Percentiles rank a stretch among this genome's conserved stretches.
Evolutionary conservation across 495 filamentous ascomycete species (phyloP).

Genomic region (Penicillium canescens): DNA sequence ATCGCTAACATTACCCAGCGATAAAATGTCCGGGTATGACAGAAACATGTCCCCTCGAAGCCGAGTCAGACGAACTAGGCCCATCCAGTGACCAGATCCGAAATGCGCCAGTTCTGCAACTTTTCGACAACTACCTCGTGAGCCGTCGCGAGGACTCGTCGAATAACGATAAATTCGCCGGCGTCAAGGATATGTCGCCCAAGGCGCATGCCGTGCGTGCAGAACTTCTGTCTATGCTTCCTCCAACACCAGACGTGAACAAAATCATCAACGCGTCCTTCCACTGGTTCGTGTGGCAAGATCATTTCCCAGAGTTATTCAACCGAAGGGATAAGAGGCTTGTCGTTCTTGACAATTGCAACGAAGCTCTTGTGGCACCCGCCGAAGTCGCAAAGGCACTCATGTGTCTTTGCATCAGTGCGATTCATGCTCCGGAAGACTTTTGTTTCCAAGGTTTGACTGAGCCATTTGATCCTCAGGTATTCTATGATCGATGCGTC

Average conservation of each 20-base stretch:
- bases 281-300: conserved; percentile 32
- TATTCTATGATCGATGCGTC: conserved; percentile 33
- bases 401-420: conserved; percentile 34
- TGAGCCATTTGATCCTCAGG: conserved; percentile 23
- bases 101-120: conserved; percentile 40
- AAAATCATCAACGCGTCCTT: conserved; percentile 29
- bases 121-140: conserved; percentile 44
- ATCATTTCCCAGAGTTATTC: conserved; percentile 26
- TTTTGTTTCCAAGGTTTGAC: conserved; percentile 26
- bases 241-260: conserved; percentile 24
- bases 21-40: background rate
- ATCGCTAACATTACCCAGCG: conserved; percentile 8
- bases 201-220: conserved; percentile 28
- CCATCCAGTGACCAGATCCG: conserved; percentile 31
- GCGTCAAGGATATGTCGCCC: conserved; percentile 25
- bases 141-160: conserved; percentile 30
- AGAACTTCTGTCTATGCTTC: conserved; percentile 36
- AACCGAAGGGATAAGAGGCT: conserved; percentile 6
- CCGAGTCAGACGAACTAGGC: conserved; percentile 21
- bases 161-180: conserved; percentile 25
- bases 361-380: conserved; percentile 21
- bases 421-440: conserved; percentile 30
- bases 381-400: conserved; percentile 37
- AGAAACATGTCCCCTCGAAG: conserved; percentile 8
- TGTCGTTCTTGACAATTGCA: background rate